Conservation (phyloP, 345 rosid genomes). For the Erodium maritimum region DNA sequence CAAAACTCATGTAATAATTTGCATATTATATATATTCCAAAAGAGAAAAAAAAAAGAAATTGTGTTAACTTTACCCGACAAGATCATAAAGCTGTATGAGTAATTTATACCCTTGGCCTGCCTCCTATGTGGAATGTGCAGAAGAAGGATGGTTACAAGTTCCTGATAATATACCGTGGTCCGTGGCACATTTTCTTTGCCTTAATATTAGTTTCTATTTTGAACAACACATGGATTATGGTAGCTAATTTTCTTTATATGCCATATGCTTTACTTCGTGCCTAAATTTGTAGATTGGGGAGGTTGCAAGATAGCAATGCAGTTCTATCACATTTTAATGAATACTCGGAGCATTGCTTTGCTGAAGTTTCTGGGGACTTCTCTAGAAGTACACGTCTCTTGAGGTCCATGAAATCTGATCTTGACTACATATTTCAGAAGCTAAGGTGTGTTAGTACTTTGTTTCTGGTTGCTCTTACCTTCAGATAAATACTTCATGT, state of each 20-base stretch:
- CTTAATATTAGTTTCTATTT: background rate
- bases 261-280: background rate
- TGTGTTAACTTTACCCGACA: no score
- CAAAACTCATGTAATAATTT: background rate
- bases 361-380: slow-evolving; percentile 63
- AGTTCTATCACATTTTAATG: slow-evolving; percentile 77
- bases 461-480: background rate
- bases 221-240: background rate
- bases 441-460: slow-evolving; percentile 42
- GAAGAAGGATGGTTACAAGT: background rate
- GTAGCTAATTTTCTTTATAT: background rate
- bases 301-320: slow-evolving; percentile 95
- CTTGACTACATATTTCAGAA: slow-evolving; percentile 86
- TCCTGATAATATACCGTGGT: background rate
- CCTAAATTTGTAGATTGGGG: slow-evolving; percentile 51
- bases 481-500: background rate
- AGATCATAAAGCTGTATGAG: no score
- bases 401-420: slow-evolving; percentile 74
- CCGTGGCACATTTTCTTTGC: background rate
- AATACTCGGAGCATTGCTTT: slow-evolving; percentile 73
- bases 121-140: no score
- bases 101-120: no score
- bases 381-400: slow-evolving; percentile 46
- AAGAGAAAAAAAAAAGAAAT: no score
- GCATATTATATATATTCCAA: background rate